Conservation (phyloP, 2,329 filamentous ascomycete species). For the Pestalotiopsis sp. region DNA sequence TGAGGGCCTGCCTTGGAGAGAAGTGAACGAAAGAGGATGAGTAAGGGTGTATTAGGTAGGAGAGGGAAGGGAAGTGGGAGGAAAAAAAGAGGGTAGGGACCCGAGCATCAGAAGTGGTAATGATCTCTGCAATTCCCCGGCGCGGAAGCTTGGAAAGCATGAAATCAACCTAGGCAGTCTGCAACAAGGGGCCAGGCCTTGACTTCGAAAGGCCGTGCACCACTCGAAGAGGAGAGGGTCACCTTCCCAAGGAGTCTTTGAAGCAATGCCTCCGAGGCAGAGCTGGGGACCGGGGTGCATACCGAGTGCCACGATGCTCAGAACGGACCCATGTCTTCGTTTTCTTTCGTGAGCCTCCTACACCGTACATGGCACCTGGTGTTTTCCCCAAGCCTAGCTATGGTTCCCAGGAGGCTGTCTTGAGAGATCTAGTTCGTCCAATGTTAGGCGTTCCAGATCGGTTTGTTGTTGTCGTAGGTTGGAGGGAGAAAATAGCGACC, state of each 20-base stretch:
- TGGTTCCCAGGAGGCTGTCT: neutral
- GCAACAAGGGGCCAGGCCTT: slow-evolving; percentile 21
- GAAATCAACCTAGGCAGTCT: slow-evolving; percentile 22
- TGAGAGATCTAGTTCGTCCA: neutral
- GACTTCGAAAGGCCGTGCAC: slow-evolving; percentile 16
- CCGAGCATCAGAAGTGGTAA: slow-evolving; percentile 22
- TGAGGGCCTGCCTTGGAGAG: slow-evolving; percentile 29
- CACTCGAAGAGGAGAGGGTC: neutral
- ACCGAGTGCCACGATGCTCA: neutral
- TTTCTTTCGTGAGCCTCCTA: neutral
- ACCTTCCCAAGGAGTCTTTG: slow-evolving; percentile 8
- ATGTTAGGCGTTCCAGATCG: neutral
- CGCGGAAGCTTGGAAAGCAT: slow-evolving; percentile 18
- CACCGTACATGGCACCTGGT: neutral
- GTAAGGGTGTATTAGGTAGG: slow-evolving; percentile 15
- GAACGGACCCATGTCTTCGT: neutral
- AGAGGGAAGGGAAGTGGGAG: slow-evolving; percentile 19
- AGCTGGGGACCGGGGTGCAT: neutral
- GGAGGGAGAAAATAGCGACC: neutral
- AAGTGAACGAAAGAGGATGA: slow-evolving; percentile 19
- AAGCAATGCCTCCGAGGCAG: neutral
- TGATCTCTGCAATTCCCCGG: slow-evolving; percentile 14
- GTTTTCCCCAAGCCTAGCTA: neutral
- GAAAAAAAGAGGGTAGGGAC: slow-evolving; percentile 22
- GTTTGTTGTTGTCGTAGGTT: neutral